Evolutionary conservation across 2,329 filamentous ascomycete genomes (phyloP).

Genomic region (Ploettnerulaceae sp.): DNA sequence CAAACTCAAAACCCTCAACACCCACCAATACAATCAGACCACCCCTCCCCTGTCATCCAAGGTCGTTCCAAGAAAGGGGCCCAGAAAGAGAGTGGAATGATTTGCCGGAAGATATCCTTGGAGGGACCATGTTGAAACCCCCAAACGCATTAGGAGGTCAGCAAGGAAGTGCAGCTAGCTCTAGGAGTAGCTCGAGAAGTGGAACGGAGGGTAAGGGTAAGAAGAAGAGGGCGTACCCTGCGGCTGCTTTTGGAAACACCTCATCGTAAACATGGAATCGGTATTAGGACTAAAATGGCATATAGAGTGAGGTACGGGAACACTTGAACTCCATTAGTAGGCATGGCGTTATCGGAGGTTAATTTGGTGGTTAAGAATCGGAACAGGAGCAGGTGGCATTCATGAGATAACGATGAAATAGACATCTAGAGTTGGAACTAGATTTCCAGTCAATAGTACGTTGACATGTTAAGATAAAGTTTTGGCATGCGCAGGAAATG

Average conservation of each 20-base stretch:
- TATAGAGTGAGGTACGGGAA: no score
- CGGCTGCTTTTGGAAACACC: conserved; percentile 51
- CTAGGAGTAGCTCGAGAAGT: conserved; percentile 47
- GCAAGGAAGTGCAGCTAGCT: conserved; percentile 40
- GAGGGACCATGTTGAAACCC: conserved; percentile 30
- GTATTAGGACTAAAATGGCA: not conserved
- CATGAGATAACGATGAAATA: not conserved
- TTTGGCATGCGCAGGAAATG: not conserved
- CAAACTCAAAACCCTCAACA: conserved; percentile 12
- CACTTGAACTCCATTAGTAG: no score
- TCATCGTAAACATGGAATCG: no score
- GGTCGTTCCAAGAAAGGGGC: conserved; percentile 54
- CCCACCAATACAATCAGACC: conserved; percentile 3
- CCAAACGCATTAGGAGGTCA: conserved; percentile 25
- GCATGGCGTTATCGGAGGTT: conserved; percentile 1
- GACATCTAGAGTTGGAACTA: not conserved
- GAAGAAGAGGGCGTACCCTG: conserved; percentile 57
- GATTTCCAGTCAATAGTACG: not conserved
- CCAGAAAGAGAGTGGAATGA: conserved; percentile 63
- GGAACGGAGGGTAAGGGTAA: conserved; percentile 45
- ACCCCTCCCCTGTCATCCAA: conserved; percentile 7
- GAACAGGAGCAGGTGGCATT: not conserved
- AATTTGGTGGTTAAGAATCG: not conserved
- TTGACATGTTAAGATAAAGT: not conserved
- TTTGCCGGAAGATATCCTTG: conserved; percentile 51